Conservation (phyloP, 208 protist species). For the Plasmodiophora brassicae region DNA sequence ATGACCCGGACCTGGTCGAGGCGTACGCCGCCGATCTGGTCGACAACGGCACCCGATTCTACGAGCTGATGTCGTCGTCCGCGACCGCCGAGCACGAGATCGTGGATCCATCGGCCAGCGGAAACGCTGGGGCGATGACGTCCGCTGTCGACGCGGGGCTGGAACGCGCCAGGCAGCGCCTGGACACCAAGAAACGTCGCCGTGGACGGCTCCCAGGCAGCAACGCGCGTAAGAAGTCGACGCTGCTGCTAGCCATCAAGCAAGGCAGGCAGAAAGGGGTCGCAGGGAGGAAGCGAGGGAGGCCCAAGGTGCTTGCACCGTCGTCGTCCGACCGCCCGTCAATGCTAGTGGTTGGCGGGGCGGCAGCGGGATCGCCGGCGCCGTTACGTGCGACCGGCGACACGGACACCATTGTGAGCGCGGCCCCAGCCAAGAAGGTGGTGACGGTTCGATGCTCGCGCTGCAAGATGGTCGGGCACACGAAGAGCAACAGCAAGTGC, state of each 20-base stretch:
- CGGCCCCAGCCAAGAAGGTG: neutral
- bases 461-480: constrained; percentile 19
- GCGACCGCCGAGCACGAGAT: too few relatives aligned
- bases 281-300: neutral
- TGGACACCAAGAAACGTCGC: neutral
- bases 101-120: too few relatives aligned
- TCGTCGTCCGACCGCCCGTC: too few relatives aligned
- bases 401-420: neutral
- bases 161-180: neutral
- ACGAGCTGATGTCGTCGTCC: too few relatives aligned
- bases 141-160: neutral
- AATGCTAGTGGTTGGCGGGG: neutral
- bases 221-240: neutral
- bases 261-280: too few relatives aligned
- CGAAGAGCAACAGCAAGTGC: neutral
- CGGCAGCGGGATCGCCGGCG: neutral
- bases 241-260: neutral
- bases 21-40: neutral
- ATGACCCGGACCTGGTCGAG: neutral
- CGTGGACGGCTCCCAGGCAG: neutral
- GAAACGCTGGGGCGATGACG: too few relatives aligned
- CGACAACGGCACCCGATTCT: neutral
- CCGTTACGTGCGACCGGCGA: neutral
- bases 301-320: neutral
- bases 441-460: neutral